Conservation (phyloP, 208 protist genomes). For the Porcisia deanei region DNA sequence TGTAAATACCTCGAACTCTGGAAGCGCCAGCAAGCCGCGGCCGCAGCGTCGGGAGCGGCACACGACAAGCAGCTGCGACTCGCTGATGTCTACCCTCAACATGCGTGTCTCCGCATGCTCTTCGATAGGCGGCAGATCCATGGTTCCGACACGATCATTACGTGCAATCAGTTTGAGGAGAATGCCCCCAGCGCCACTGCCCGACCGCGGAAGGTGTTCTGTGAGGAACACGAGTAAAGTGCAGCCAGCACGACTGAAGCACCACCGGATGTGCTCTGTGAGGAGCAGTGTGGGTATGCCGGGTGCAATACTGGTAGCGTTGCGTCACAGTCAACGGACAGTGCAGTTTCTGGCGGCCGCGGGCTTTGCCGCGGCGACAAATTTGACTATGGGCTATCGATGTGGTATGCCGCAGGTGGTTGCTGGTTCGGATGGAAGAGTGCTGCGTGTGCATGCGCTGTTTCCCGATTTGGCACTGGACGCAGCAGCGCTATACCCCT, state of each 20-base stretch:
- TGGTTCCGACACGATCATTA: no score
- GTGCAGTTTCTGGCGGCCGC: neutral
- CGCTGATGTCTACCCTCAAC: neutral
- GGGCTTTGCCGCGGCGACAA: neutral
- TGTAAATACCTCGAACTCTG: slow-evolving; percentile 9
- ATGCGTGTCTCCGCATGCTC: no score
- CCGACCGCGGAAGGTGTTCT: no score
- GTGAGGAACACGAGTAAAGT: no score
- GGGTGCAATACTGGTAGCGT: neutral
- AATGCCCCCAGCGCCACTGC: no score
- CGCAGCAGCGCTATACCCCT: neutral
- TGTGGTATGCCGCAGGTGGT: neutral
- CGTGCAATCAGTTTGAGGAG: no score
- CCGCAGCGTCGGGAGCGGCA: neutral
- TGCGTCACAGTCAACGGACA: neutral
- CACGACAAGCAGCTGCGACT: neutral
- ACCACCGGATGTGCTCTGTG: neutral
- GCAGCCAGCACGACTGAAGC: no score
- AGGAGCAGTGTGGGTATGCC: neutral
- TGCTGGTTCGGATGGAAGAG: neutral
- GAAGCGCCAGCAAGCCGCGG: neutral
- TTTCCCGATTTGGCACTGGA: slow-evolving; percentile 19
- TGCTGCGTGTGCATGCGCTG: neutral
- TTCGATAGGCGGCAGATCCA: no score
- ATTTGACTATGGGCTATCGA: neutral